Evolutionary conservation across 1,139 yeast species (phyloP), one percentile per base, ranked within the genome.

Genomic region (Nakaseomyces nivariensis): DNA sequence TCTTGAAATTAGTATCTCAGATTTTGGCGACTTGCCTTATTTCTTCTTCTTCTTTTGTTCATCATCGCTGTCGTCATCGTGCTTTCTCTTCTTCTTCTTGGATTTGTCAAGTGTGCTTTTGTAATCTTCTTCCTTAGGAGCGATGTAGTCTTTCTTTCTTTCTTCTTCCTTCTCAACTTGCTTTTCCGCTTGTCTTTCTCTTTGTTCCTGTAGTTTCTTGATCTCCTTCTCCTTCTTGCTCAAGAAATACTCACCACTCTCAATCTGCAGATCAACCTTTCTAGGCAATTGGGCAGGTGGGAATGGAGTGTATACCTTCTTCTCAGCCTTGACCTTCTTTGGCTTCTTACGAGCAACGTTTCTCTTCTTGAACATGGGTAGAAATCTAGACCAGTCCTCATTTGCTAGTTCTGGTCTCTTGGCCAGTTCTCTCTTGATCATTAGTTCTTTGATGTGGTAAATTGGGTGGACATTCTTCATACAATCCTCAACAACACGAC

Each of bases 221-320:
- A 74, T 72, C 54, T 81, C 85, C 74, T 85, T 86, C 61, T 90
- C 96, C 60, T 74, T 78, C 72, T 87, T 85, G 53, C 88, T 87
- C 71, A 92, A 76, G 79, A 92, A 92, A 73, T 88, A 92, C 69
- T 94, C 98, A 79, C 99, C 99, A 74, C 95, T 83, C 71, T 92
- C 98, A 70, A 94, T 89, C 72, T 90, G 95, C 67, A 90, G 73
- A 79, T 94, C 99, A 69, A 94, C 76, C 85, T 92, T 90, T 75
- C 98, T 84, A 64, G 97, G 98, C 59, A 80, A 79, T 71, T 88
- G 99, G 52, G 88, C 87, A 58, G 98, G 98, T 71, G 99, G 99
- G 89, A 94, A 94, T 64, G 98, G 98, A 33, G 98, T 92, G 78
- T 92, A 92, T 3, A 80, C 83, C 71, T 82, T 88, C 85, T 85